phyloP scores from a whole-genome alignment of 192 early-diverging fungal genomes.

The Coemansia umbellata region DNA sequence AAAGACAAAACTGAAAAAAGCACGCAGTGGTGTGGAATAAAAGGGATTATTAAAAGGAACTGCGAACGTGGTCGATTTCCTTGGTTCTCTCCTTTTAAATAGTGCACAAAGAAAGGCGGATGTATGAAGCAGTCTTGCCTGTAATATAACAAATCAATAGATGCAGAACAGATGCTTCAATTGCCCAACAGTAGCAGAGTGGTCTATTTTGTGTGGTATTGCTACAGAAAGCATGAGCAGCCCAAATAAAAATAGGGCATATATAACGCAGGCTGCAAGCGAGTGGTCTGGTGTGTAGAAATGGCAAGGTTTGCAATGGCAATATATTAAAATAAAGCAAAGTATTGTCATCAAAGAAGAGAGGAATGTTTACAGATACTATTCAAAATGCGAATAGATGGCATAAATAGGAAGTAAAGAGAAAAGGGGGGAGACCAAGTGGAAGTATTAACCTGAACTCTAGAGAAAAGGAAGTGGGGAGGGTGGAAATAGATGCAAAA shows the following conservation, averaged over 20 bases:
- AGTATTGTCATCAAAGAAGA: conserved; percentile 21
- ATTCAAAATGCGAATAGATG: conserved; percentile 1
- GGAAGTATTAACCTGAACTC: neutral
- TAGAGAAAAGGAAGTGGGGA: neutral
- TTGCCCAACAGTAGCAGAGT: neutral
- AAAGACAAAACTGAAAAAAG: too few relatives aligned
- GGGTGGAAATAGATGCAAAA: neutral
- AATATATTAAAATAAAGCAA: conserved; percentile 13
- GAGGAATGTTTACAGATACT: conserved; percentile 21
- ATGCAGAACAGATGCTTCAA: neutral
- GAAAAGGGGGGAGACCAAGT: neutral
- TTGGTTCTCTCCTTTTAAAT: neutral
- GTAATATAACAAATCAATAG: conserved; percentile 1
- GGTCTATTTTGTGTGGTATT: too few relatives aligned
- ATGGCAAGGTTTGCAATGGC: conserved; percentile 7
- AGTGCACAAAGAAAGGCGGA: neutral
- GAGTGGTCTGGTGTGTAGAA: conserved; percentile 7
- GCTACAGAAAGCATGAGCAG: neutral
- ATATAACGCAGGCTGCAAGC: neutral
- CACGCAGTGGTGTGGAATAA: too few relatives aligned
- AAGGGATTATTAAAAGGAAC: too few relatives aligned
- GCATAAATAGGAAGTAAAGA: neutral
- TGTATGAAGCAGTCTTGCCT: neutral
- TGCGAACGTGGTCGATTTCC: too few relatives aligned
- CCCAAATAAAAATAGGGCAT: neutral